These are phyloP conservation scores for Graphilbum ipis-grandicollis DNA, from an alignment of 2,329 filamentous ascomycete genomes.

Conservation along the genomic window DNA sequence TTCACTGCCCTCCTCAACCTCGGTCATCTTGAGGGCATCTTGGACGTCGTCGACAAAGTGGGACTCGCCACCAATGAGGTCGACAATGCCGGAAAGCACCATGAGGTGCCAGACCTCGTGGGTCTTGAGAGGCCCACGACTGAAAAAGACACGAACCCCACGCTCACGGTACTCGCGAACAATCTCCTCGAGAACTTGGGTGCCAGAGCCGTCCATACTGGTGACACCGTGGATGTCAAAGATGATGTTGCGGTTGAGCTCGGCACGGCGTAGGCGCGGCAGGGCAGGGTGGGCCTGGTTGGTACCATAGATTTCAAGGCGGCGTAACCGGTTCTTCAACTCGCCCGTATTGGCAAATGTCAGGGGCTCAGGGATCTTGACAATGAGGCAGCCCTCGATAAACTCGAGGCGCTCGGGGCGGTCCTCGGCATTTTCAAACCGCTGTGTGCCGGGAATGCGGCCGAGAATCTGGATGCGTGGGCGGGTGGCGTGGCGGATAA, in stretches of 20 bases:
- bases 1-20: slow-evolving; percentile 38
- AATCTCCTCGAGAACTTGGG: slow-evolving; percentile 83
- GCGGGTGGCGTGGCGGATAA: slow-evolving; percentile 79
- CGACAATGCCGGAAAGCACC: slow-evolving; percentile 66
- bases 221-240: slow-evolving; percentile 98
- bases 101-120: slow-evolving; percentile 55
- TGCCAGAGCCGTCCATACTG: slow-evolving; percentile 79
- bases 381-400: slow-evolving; percentile 80
- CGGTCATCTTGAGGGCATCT: slow-evolving; percentile 66
- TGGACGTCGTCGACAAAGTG: slow-evolving; percentile 75
- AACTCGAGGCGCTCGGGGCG: slow-evolving; percentile 65
- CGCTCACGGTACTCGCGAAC: slow-evolving; percentile 62
- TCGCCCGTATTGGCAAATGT: slow-evolving; percentile 96
- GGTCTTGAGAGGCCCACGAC: slow-evolving; percentile 29
- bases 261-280: slow-evolving; percentile 57
- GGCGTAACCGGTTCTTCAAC: slow-evolving; percentile 63
- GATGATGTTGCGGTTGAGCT: slow-evolving; percentile 80
- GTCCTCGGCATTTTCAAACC: slow-evolving; percentile 71
- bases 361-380: slow-evolving; percentile 92
- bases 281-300: slow-evolving; percentile 70
- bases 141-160: slow-evolving; percentile 64
- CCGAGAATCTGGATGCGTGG: slow-evolving; percentile 93
- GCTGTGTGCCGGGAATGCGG: slow-evolving; percentile 65
- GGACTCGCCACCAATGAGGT: slow-evolving; percentile 55
- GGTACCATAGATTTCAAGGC: slow-evolving; percentile 85